Conservation (phyloP, 2,329 filamentous ascomycete species). For the Botryosphaeria dothidea region DNA sequence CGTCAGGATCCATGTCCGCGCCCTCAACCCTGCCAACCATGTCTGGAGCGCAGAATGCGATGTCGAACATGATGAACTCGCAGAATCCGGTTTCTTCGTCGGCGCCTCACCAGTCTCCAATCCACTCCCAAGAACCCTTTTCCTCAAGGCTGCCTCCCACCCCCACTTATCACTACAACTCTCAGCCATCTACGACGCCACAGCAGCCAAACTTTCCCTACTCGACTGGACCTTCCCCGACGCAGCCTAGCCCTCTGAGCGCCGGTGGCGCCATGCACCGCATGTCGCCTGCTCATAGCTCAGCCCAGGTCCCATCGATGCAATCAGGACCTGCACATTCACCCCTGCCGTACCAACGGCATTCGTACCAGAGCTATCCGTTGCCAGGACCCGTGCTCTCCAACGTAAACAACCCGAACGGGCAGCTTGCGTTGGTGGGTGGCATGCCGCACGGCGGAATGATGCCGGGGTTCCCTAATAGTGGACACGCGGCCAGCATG, state of each 20-base stretch:
- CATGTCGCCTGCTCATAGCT: conserved; percentile 55
- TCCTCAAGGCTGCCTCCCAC: conserved; percentile 58
- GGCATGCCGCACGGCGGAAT: conserved; percentile 55
- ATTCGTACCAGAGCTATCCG: conserved; percentile 47
- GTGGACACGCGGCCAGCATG: conserved; percentile 63
- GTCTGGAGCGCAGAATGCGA: conserved; percentile 48
- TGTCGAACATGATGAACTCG: conserved; percentile 48
- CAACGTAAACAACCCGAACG: conserved; percentile 73
- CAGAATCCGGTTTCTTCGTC: conserved; percentile 41
- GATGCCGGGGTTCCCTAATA: conserved; percentile 58
- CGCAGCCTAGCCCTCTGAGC: conserved; percentile 52
- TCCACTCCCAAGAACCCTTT: conserved; percentile 62
- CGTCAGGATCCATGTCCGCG: conserved; percentile 58
- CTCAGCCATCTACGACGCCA: conserved; percentile 55
- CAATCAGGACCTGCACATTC: conserved; percentile 52
- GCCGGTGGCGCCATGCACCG: conserved; percentile 47
- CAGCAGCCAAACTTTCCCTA: conserved; percentile 51
- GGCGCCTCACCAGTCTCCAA: conserved; percentile 49
- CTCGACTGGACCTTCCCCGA: conserved; percentile 50
- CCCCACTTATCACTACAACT: conserved; percentile 61
- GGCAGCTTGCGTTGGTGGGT: conserved; percentile 71
- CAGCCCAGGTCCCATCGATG: conserved; percentile 45
- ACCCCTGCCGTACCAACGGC: conserved; percentile 49
- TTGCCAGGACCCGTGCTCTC: conserved; percentile 72
- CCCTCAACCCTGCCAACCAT: conserved; percentile 50